Conservation (phyloP, 225 moss, liverwort and hornwort genomes). For the Anthoceros angustus region DNA sequence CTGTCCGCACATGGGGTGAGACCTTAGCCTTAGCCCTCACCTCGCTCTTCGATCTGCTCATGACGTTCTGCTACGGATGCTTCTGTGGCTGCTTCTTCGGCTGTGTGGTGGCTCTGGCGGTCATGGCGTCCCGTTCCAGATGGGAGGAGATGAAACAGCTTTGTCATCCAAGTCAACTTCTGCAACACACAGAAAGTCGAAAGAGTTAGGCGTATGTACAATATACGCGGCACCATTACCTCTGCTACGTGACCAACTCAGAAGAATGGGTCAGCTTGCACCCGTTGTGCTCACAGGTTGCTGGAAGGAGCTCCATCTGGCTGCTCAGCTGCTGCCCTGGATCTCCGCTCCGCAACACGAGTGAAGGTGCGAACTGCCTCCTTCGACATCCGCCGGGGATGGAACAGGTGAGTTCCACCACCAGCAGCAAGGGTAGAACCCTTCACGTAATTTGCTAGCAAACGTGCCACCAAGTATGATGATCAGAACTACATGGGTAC, state of each 20-base stretch:
- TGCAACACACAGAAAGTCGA: too few species aligned
- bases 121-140: background rate
- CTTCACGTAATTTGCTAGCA: constrained; percentile 35
- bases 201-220: too few species aligned
- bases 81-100: background rate
- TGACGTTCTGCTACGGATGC: background rate
- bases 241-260: too few species aligned
- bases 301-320: constrained; percentile 19
- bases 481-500: background rate
- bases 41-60: background rate
- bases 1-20: too few species aligned
- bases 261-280: too few species aligned
- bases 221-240: too few species aligned
- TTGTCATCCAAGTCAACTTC: too few species aligned
- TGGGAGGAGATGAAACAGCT: too few species aligned
- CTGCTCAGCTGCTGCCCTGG: constrained; percentile 18
- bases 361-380: constrained; percentile 47
- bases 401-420: constrained; percentile 51
- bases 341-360: constrained; percentile 49
- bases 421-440: constrained; percentile 60
- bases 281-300: constrained; percentile 28
- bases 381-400: constrained; percentile 29
- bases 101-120: background rate
- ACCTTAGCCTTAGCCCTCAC: background rate
- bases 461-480: background rate